Evolutionary conservation across 108 stramenopile species (phyloP).

Genomic region (Nitzschia putrida): DNA sequence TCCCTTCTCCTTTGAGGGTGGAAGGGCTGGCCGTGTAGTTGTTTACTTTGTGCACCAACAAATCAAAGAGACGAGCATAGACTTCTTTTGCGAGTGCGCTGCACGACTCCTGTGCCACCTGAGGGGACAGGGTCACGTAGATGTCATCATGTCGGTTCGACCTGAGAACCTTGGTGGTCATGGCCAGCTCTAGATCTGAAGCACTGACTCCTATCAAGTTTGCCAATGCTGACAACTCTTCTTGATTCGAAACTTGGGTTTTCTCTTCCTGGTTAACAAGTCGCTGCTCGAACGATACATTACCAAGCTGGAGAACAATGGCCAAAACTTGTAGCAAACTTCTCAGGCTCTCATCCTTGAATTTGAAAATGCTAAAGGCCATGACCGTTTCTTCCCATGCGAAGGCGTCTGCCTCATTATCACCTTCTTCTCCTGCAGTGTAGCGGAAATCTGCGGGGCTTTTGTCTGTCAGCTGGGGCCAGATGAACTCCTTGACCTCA

Average conservation of each 20-base stretch:
- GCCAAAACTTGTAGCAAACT: constrained; percentile 67
- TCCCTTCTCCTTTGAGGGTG: constrained; percentile 22
- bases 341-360: constrained; percentile 47
- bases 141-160: constrained; percentile 58
- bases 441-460: constrained; percentile 33
- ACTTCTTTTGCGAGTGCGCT: constrained; percentile 92
- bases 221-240: constrained; percentile 59
- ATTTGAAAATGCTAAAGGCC: constrained; percentile 57
- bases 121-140: constrained; percentile 50
- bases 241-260: constrained; percentile 40
- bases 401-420: constrained; percentile 46
- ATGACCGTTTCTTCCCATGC: constrained; percentile 63
- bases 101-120: constrained; percentile 69
- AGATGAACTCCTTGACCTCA: constrained; percentile 44
- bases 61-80: constrained; percentile 82
- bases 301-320: constrained; percentile 80
- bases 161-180: constrained; percentile 65
- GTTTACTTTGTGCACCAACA: constrained; percentile 65
- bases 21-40: constrained; percentile 25
- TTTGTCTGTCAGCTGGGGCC: constrained; percentile 30
- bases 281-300: constrained; percentile 67
- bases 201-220: constrained; percentile 67
- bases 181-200: constrained; percentile 45
- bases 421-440: constrained; percentile 57
- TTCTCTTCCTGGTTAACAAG: constrained; percentile 30